Base-by-base conservation (phyloP, 345 rosid genomes). In the Gossypium stocksii region DNA sequence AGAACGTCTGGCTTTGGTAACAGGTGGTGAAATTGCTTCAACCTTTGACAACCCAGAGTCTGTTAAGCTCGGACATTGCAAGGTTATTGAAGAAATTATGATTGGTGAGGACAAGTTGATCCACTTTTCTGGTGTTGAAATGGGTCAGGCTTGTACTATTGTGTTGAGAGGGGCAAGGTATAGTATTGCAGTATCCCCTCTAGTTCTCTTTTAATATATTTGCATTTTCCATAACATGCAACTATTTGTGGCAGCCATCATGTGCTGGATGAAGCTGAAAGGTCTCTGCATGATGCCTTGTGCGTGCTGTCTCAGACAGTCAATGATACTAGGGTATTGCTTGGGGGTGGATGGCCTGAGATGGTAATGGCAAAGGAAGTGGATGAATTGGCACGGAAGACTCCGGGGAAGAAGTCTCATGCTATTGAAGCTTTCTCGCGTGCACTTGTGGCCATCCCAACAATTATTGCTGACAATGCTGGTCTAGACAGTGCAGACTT, bases 271-370 rank as follows among this genome's bases (percentile, higher is more conserved):
- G 99, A 95, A 86, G 99, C 99, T 19, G 99, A 95, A 79, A 88
- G 98, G 80, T 95, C 99, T 77, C 85, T 95, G 58, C 99, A 95
- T 60, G 98, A 95, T 84, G 99, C 99, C 58, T 81, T 95, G 71
- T 93, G 98, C 41, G 99, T 95, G 72, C 94, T 95, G 69, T 91
- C 98, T 38, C 98, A 93, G 83, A 95, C 97, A 1, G 98, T 95
- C 45, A 93, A 90, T 63, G 99, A 95, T 84, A 83, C 88, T 70
- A 84, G 99, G 80, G 98, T 95, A 27, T 78, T 95, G 75, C 91
- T 91, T 38, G 99, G 99, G 73, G 99, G 99, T 73, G 99, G 99
- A 77, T 95, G 99, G 98, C 99, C 99, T 19, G 99, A 95, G 91
- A 93, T 95, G 99, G 86, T 91, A 63, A 95, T 91, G 99, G 96